phyloP scores from a whole-genome alignment of 2,329 filamentous ascomycete genomes.

The Blastomyces emzantsi region DNA sequence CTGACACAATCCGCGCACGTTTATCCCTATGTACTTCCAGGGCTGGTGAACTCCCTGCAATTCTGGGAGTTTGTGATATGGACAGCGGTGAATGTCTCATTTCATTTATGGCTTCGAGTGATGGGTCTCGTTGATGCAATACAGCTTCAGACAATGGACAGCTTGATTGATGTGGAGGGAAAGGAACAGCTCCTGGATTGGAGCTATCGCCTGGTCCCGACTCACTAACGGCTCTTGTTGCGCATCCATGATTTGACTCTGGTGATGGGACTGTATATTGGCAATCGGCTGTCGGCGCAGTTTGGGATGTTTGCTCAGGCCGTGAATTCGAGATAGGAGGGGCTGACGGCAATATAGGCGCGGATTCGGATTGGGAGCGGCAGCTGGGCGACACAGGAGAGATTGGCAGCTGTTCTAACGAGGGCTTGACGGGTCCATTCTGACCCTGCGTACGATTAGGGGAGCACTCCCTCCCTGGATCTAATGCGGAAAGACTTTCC shows the following conservation, averaged over 20 bases:
- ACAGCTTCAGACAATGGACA: not conserved
- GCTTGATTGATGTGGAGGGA: not conserved
- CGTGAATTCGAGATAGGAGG: slow-evolving; percentile 9
- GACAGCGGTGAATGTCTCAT: not conserved
- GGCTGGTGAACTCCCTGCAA: not conserved
- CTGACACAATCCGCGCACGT: not conserved
- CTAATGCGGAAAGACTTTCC: not conserved
- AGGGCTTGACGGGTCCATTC: not conserved
- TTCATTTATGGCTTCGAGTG: not conserved
- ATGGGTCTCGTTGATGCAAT: not conserved
- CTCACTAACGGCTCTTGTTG: slow-evolving; percentile 21
- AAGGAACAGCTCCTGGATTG: not conserved
- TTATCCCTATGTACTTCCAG: slow-evolving; percentile 6
- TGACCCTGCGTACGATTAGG: not conserved
- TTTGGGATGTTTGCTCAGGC: not conserved
- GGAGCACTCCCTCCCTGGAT: not conserved
- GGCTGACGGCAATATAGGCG: slow-evolving; percentile 5
- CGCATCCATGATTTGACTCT: slow-evolving; percentile 23
- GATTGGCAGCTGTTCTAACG: not conserved
- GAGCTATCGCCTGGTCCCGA: slow-evolving; percentile 13
- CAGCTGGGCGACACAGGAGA: not conserved
- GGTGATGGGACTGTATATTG: slow-evolving; percentile 42
- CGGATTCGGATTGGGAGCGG: not conserved
- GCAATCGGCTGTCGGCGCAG: slow-evolving; percentile 12
- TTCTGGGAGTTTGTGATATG: not conserved